A percentile compares a stretch with the other conserved stretches of the same genome.
Conservation (phyloP, 139 green algal genomes). For the Tetradesmus lagerheimii region DNA sequence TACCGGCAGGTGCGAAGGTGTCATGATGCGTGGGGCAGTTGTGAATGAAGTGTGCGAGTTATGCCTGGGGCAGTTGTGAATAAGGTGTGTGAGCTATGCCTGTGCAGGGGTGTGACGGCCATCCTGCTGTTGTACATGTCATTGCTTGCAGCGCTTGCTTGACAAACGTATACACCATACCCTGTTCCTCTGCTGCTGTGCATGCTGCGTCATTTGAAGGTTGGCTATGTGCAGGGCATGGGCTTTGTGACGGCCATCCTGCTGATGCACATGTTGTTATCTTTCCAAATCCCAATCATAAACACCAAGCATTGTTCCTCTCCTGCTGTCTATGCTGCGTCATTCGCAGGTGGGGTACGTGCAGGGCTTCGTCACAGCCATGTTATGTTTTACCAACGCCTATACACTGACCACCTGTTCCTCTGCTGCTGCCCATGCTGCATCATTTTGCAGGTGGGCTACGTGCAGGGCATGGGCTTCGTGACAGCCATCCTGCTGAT, state of each 20-base stretch:
- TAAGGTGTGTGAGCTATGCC: too few relatives aligned
- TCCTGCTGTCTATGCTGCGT: neutral
- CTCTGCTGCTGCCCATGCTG: neutral
- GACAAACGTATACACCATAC: too few relatives aligned
- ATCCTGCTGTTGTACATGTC: conserved; percentile 79
- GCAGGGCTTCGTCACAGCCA: conserved; percentile 87
- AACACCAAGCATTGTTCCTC: too few relatives aligned
- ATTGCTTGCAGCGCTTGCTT: too few relatives aligned
- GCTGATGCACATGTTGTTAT: conserved; percentile 93
- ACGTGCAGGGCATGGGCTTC: conserved; percentile 94
- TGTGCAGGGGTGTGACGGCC: neutral
- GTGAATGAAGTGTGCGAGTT: too few relatives aligned
- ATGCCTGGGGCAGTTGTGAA: too few relatives aligned
- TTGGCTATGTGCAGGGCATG: conserved; percentile 94
- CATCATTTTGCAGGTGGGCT: conserved; percentile 74
- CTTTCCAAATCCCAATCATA: too few relatives aligned
- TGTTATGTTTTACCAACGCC: conserved; percentile 91
- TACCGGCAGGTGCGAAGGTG: too few relatives aligned
- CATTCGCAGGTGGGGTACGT: conserved; percentile 82
- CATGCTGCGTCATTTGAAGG: conserved; percentile 49
- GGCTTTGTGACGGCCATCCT: conserved; percentile 89
- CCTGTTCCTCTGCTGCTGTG: neutral
- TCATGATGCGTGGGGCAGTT: too few relatives aligned
- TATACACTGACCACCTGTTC: too few relatives aligned
- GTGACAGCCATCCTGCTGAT: conserved; percentile 89